Evolutionary conservation across 2,329 filamentous ascomycete species (phyloP).

Genomic region (Alternaria brassicae): DNA sequence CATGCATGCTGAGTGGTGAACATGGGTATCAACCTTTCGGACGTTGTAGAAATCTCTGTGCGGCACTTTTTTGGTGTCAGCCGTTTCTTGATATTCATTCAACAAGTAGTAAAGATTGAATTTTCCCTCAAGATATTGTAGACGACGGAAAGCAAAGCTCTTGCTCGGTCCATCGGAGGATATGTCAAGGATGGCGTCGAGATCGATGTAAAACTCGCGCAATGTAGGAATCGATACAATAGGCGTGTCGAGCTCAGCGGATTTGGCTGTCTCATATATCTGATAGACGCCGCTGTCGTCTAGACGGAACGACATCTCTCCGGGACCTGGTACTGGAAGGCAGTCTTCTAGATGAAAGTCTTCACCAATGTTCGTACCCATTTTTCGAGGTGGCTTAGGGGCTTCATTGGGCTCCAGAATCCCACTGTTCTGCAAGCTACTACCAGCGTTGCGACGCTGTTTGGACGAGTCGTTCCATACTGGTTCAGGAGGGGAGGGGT

Average conservation of each 20-base stretch:
- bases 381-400: slow-evolving; percentile 71
- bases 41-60: slow-evolving; percentile 99
- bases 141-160: slow-evolving; percentile 91
- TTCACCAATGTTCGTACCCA: slow-evolving; percentile 87
- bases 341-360: slow-evolving; percentile 86
- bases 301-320: slow-evolving; percentile 76
- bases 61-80: slow-evolving; percentile 96
- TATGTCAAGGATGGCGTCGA: slow-evolving; percentile 85
- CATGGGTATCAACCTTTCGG: slow-evolving; percentile 97
- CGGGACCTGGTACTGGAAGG: slow-evolving; percentile 73
- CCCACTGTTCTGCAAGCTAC: slow-evolving; percentile 50
- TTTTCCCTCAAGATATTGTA: slow-evolving; percentile 96
- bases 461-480: slow-evolving; percentile 75
- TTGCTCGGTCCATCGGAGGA: slow-evolving; percentile 96
- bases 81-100: slow-evolving; percentile 97
- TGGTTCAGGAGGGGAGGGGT: slow-evolving; percentile 89
- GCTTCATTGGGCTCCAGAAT: slow-evolving; percentile 42
- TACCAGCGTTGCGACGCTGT: slow-evolving; percentile 51
- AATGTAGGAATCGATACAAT: slow-evolving; percentile 87
- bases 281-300: slow-evolving; percentile 91
- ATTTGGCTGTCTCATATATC: slow-evolving; percentile 76
- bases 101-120: slow-evolving; percentile 93
- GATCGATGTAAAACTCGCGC: slow-evolving; percentile 93
- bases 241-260: slow-evolving; percentile 69
- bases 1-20: slow-evolving; percentile 99